Conservation (phyloP, 2,329 filamentous ascomycete species). For the Fusarium drepaniforme region DNA sequence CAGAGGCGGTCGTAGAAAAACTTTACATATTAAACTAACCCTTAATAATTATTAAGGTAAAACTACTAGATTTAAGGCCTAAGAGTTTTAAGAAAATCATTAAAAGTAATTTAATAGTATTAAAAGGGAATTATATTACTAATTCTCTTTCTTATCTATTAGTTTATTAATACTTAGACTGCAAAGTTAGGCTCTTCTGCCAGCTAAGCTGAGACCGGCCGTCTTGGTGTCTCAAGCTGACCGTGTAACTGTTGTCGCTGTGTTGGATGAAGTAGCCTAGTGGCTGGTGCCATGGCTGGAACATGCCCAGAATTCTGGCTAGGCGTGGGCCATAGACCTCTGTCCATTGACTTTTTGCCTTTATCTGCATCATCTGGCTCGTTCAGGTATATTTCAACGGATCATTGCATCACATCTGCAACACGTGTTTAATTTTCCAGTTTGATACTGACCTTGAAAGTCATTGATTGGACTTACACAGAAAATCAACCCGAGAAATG, state of each 20-base stretch:
- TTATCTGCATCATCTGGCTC: background rate
- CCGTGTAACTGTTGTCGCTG: background rate
- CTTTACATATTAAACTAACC: too few species aligned
- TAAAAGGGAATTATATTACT: too few species aligned
- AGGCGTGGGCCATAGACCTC: background rate
- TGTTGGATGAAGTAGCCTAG: background rate
- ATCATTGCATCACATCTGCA: background rate
- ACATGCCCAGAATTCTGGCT: background rate
- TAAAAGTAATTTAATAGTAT: too few species aligned
- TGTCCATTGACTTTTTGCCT: background rate
- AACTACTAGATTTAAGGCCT: too few species aligned
- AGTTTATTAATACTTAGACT: too few species aligned
- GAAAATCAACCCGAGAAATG: background rate
- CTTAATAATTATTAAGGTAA: too few species aligned
- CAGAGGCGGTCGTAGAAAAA: too few species aligned
- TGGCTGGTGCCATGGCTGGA: background rate
- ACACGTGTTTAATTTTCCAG: background rate
- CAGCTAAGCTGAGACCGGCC: too few species aligned
- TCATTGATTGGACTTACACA: background rate
- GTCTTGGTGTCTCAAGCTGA: too few species aligned
- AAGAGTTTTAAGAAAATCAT: too few species aligned
- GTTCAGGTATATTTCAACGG: background rate
- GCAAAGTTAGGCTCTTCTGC: too few species aligned
- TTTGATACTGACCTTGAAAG: background rate
- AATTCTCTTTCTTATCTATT: too few species aligned